A percentile compares a stretch with the other conserved stretches of the same genome.
Evolutionary conservation across 805 yeast genomes (phyloP).

Genomic region (Hanseniaspora guilliermondii): DNA sequence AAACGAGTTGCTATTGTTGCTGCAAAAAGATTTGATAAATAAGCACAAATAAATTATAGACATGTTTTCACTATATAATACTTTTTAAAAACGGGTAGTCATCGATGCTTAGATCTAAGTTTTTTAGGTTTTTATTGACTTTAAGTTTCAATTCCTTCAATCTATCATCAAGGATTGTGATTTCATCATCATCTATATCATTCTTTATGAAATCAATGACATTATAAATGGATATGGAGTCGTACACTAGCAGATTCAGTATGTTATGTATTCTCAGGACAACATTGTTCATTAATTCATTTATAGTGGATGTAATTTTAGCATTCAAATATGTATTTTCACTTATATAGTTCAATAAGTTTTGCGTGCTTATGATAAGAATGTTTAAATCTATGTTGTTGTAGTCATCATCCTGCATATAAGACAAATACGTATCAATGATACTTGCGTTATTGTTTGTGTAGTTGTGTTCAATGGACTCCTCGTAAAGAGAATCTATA

Average conservation of each 20-base stretch:
- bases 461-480: background rate
- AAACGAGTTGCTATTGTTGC: background rate
- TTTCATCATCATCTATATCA: background rate
- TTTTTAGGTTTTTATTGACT: background rate
- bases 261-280: background rate
- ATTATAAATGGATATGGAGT: background rate
- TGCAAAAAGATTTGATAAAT: background rate
- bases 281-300: background rate
- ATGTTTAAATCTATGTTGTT: slow-evolving; percentile 10
- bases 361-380: slow-evolving; percentile 3
- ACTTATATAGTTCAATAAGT: slow-evolving; percentile 1
- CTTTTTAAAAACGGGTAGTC: background rate
- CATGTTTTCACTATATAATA: background rate
- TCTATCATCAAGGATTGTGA: background rate
- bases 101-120: background rate
- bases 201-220: background rate
- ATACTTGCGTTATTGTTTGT: background rate
- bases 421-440: background rate
- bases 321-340: background rate
- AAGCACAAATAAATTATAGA: background rate
- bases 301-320: background rate
- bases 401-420: background rate
- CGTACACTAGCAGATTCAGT: background rate
- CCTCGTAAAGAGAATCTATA: slow-evolving; percentile 9
- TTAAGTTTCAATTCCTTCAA: background rate